Conservation (phyloP, 805 yeast genomes). For the Lipomyces sp. region DNA sequence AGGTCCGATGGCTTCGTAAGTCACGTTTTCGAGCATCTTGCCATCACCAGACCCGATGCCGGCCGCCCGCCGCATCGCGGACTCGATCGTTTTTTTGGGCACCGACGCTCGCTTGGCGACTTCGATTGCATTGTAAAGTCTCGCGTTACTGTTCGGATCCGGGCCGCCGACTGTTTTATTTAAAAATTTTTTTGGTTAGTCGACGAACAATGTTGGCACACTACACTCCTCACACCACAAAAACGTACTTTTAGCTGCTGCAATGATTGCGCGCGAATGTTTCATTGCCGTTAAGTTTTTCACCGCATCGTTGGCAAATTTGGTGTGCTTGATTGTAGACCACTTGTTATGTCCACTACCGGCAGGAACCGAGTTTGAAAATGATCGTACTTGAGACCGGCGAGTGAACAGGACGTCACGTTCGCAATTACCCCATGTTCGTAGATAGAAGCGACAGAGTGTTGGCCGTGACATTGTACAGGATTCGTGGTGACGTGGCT, state of each 20-base stretch:
- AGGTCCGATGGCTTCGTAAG: conserved; percentile 91
- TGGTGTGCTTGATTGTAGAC: conserved; percentile 93
- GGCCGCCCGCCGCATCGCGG: conserved; percentile 82
- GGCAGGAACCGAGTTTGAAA: not conserved
- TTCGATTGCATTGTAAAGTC: conserved; percentile 74
- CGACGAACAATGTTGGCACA: conserved; percentile 8
- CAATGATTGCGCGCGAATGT: conserved; percentile 71
- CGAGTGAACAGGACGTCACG: not conserved
- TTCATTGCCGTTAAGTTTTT: conserved; percentile 71
- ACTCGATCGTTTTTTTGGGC: conserved; percentile 82
- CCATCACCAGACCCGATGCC: conserved; percentile 59
- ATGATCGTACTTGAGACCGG: not conserved
- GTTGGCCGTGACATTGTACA: not conserved
- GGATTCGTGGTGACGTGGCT: not conserved
- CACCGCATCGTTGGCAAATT: conserved; percentile 87
- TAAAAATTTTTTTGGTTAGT: not conserved
- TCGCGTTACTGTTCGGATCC: conserved; percentile 64
- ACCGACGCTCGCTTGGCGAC: conserved; percentile 77
- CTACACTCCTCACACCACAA: conserved; percentile 6
- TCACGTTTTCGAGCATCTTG: conserved; percentile 55
- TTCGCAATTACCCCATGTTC: not conserved
- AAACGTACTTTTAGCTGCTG: conserved; percentile 62
- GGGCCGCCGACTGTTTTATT: conserved; percentile 57
- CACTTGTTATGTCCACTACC: conserved; percentile 89
- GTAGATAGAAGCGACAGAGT: not conserved